Base-by-base conservation (phyloP, 2,329 filamentous ascomycete species). In the Davidsoniella virescens region DNA sequence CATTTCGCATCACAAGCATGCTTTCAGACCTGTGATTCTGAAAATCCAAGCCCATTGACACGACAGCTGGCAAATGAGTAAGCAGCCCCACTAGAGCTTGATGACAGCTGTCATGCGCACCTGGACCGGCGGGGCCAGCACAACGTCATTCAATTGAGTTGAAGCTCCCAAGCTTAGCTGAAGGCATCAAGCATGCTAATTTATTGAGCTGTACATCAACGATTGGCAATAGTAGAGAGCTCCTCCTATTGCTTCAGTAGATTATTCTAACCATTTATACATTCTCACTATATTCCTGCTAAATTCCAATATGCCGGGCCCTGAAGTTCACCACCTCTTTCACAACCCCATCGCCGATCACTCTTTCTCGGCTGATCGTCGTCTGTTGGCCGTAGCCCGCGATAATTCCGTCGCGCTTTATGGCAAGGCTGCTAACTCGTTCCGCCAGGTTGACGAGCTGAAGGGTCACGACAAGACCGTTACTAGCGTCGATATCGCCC, bases 401-500 rank as follows among this genome's bases (percentile, higher is more conserved):
- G 90, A 96, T 64, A 87, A 82, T 62, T 77, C 79, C 58, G 82
- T 98, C 60, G 87, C 95, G 71, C 80, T 98, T 40, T 96, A 95
- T 65, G 71, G 75, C 60, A 76, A 73, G 59, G 73, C 73, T 51
- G 87, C 84, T 62, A 78, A 70, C 60, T 76, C 79, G 56, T 95
- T 88, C 68, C 79, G 79, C 63, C 72, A 95, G 57, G 82, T 90
- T 64, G 87, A 96, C 65, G 87, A 95, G 69, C 74, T 98, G 53
- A 92, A 88, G 62, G 92, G 88, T 42, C 92, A 98, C 61, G 93
- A 98, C 66, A 98, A 98, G 72, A 88, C 81, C 1, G 86, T 98
- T 47, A 98, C 92, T 1, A 83, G 92, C 59, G 87, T 98, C 20
- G 92, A 98, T 61, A 94, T 98, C 68, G 90, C 92, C 2, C 85